Conservation (phyloP, 2,329 filamentous ascomycete genomes). For the Colletotrichum euphorbiae region DNA sequence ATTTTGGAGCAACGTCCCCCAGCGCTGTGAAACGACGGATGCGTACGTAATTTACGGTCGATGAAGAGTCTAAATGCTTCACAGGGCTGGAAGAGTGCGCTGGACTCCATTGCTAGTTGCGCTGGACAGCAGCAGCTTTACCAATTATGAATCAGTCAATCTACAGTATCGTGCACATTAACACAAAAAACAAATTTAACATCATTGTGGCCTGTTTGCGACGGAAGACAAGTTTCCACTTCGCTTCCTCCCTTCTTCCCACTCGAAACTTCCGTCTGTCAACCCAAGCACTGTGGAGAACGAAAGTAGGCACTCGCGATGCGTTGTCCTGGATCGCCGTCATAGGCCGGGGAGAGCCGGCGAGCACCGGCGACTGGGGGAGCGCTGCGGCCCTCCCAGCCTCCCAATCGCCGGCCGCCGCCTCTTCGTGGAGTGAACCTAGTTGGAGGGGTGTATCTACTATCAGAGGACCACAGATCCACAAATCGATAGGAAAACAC, state of each 20-base stretch:
- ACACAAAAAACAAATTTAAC: conserved; percentile 21
- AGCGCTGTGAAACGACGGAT: conserved; percentile 29
- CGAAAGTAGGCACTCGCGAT: conserved; percentile 5
- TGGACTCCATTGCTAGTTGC: not conserved
- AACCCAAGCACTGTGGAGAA: not conserved
- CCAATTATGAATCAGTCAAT: not conserved
- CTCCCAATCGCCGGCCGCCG: conserved; percentile 4
- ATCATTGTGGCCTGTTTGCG: conserved; percentile 20
- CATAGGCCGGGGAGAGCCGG: conserved; percentile 36
- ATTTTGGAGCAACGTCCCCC: conserved; percentile 8
- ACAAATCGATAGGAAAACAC: conserved; percentile 8
- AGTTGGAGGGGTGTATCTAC: not conserved
- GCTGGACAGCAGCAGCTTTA: conserved; percentile 8
- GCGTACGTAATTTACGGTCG: conserved; percentile 22
- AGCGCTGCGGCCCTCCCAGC: conserved; percentile 15
- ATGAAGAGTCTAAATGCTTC: conserved; percentile 38
- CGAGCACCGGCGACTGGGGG: conserved; percentile 22
- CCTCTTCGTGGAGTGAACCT: conserved; percentile 25
- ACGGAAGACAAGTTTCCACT: not conserved
- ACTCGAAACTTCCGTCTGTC: too few relatives aligned
- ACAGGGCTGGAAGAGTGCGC: conserved; percentile 24
- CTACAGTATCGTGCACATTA: not conserved
- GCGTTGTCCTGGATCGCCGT: conserved; percentile 36
- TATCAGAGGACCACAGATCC: not conserved
- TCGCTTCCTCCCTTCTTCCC: not conserved